A percentile compares a stretch with the other conserved stretches of the same genome.
These are phyloP conservation scores for Neofusicoccum cordaticola DNA, from an alignment of 2,329 filamentous ascomycete species.

Conservation along the genomic window DNA sequence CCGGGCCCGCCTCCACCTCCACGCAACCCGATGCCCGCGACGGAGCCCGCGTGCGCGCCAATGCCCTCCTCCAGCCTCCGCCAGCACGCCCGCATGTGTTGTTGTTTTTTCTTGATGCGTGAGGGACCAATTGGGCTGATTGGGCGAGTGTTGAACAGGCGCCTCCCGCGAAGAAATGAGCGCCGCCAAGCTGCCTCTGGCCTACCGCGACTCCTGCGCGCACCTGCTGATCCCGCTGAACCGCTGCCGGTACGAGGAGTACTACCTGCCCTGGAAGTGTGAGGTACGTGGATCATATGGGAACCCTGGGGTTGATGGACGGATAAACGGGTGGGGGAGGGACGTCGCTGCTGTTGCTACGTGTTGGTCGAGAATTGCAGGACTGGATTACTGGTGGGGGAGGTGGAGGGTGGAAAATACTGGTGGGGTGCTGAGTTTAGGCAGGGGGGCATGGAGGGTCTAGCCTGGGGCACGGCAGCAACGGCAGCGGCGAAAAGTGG, in stretches of 20 bases:
- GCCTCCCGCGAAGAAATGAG: conserved; percentile 82
- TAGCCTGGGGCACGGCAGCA: neutral
- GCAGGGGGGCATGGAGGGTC: neutral
- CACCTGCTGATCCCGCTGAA: conserved; percentile 94
- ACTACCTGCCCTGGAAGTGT: conserved; percentile 97
- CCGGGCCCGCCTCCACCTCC: neutral
- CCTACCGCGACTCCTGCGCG: conserved; percentile 94
- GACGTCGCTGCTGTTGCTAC: neutral
- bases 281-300: conserved; percentile 59
- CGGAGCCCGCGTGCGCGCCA: neutral
- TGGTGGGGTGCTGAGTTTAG: no score
- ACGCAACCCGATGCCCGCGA: neutral
- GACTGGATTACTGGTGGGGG: neutral
- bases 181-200: conserved; percentile 79
- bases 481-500: neutral
- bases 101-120: no score
- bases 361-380: neutral
- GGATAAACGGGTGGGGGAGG: neutral
- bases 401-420: no score
- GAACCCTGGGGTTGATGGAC: neutral
- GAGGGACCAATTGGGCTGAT: neutral
- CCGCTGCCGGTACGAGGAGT: conserved; percentile 86
- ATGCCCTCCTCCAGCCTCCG: neutral
- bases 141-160: neutral
- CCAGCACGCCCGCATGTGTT: neutral